These are phyloP conservation scores for Citrus sp. DNA, from an alignment of 345 rosid species.

Conservation along the genomic window DNA sequence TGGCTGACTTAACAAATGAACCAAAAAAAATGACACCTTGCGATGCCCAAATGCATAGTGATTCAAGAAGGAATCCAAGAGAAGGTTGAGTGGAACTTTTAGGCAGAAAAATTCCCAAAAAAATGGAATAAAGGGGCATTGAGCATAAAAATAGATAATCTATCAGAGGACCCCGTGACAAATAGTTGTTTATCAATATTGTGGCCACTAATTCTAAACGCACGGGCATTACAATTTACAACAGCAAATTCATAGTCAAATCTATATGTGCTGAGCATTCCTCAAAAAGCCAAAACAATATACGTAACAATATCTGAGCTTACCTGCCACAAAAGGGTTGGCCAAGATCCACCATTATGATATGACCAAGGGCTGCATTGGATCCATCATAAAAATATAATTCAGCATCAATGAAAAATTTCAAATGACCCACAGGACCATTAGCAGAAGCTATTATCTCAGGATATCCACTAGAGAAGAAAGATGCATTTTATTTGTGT, in stretches of 20 bases:
- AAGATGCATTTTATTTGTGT: neutral
- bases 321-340: slow-evolving; percentile 99
- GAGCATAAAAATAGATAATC: neutral
- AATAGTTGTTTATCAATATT: neutral
- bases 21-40: neutral
- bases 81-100: neutral
- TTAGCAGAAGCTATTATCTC: neutral
- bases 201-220: neutral
- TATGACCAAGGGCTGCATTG: slow-evolving; percentile 92
- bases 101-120: neutral
- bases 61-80: neutral
- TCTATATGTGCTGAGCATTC: neutral
- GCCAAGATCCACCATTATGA: slow-evolving; percentile 99
- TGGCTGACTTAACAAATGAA: neutral
- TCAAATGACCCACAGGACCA: neutral
- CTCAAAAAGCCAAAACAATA: neutral
- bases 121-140: neutral
- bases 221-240: neutral
- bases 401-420: neutral
- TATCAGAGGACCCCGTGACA: neutral
- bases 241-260: neutral
- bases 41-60: neutral
- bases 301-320: neutral
- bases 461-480: neutral
- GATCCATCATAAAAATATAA: slow-evolving; percentile 7